Evolutionary conservation across 106 monocot genomes (phyloP), one percentile per base, ranked within the genome.

Genomic region (Apostasia shenzhenica): DNA sequence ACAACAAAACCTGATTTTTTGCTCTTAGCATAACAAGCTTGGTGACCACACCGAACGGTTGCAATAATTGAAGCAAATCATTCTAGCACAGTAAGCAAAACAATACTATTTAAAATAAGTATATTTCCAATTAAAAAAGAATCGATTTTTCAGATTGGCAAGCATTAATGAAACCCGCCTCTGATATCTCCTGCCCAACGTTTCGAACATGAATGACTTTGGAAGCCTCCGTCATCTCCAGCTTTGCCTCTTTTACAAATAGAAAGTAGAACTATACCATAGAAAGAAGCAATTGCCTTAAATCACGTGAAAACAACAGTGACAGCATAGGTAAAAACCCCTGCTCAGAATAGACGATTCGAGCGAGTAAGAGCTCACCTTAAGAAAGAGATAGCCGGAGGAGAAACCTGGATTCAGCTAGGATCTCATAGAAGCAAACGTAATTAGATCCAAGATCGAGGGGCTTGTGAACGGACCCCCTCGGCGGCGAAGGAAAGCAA

Each of bases 141-240:
- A 8, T 4, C 1, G 37, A 26, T 48, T 48, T 0, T 2, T 5
- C 45, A 4, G 10, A 44, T 45, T 45, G 12, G 48, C 47, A 65
- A 26, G 43, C 48, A 65, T 44, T 65, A 37, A 45, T 44, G 13
- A 50, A 66, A 52, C 26, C 45, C 14, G 88, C 94, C 85, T 95
- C 91, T 5, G 90, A 63, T 47, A 94, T 87, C 45, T 94, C 94
- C 45, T 82, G 86, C n/a, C 94, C 94, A 48, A 94, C 94, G 55
- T 94, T 94, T 11, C 94, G 86, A 45, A 90, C 72, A 62, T 94
- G 94, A 61, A 94, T 87, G 10, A 94, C 94, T 54, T 94, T 94
- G 8, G 90, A 90, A 1, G 94, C 80, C 66, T 94, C 94, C 68
- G 84, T 59, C 94, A 94, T 94, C 70, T 52, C 70, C 51, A 59